Evolutionary conservation across 2,329 filamentous ascomycete genomes (phyloP), one percentile per base, ranked within the genome.

Genomic region (Raffaelea arxii): DNA sequence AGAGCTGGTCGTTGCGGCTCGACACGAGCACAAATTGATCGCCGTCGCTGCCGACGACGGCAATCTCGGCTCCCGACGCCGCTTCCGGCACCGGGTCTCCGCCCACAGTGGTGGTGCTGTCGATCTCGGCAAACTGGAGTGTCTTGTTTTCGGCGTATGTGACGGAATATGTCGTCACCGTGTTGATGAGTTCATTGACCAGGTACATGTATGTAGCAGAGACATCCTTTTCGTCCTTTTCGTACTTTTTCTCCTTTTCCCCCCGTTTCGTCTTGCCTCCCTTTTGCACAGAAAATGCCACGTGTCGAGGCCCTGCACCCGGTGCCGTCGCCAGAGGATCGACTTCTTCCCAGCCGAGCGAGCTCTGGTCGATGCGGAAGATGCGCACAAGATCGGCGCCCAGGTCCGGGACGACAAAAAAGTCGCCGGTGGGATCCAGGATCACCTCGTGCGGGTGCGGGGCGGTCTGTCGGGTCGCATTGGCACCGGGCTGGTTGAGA

Each of bases 291-390:
- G 65, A 62, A 64, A 86, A 87, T n/a, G 68, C 66, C 10, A 71
- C 72, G 56, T 87, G 82, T 25, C 82, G 70, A 1, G 83, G 84
- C 0, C 84, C 84, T 32, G 71, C 75, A 16, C 80, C 81, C 2
- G 71, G 53, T 27, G 65, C 51, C 44, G 71, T 59, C 30, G 62
- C 52, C 30, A 76, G 61, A 7, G 74, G 66, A 6, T 58, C 52
- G 19, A 64, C 53, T 21, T 63, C 56, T 23, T 66, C 68, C 51
- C 68, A 61, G 18, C 56, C 56, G 7, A 76, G 63, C 25, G 71
- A 67, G 6, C 63, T 57, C 40, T 69, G 68, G 52, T 77, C 62
- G 55, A 82, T 68, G 46, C 64, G 57, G 59, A 76, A 86, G 47
- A 66, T 62, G 51, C 75, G 78, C 41, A 86, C 61, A 6, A 77